Conservation (phyloP, 2,329 filamentous ascomycete species). For the Nigrospora sphaerica region DNA sequence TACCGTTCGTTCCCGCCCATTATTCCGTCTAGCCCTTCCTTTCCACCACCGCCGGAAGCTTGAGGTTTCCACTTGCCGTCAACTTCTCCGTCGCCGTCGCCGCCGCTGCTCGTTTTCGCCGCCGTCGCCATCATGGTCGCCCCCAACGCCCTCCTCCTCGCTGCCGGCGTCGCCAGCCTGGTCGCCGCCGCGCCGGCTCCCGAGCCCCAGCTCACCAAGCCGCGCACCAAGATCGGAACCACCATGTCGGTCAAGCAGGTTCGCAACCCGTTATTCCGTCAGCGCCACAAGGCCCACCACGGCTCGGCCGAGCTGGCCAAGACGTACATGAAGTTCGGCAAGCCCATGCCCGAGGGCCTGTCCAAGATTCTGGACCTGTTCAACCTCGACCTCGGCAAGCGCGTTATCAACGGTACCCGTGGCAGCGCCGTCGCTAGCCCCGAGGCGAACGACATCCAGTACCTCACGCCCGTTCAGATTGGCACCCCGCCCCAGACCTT, state of each 20-base stretch:
- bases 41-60: too few relatives aligned
- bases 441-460: constrained; percentile 5
- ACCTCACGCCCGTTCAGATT: constrained; percentile 12
- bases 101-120: too few relatives aligned
- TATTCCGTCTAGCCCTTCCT: too few relatives aligned
- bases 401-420: constrained; percentile 2
- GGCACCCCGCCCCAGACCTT: constrained; percentile 33
- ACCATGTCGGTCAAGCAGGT: constrained; percentile 4
- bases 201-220: not conserved
- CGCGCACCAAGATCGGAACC: not conserved
- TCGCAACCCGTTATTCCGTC: constrained; percentile 6
- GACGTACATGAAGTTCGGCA: constrained; percentile 12
- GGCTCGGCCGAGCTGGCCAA: constrained; percentile 10
- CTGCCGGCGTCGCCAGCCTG: not conserved
- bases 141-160: not conserved
- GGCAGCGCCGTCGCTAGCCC: constrained; percentile 9
- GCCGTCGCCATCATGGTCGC: not conserved
- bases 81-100: too few relatives aligned
- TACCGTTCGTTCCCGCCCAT: too few relatives aligned
- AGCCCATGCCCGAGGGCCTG: constrained; percentile 6
- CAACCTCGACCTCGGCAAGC: not conserved
- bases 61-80: too few relatives aligned
- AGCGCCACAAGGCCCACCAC: constrained; percentile 3
- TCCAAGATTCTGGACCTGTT: constrained; percentile 5
- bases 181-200: not conserved